Evolutionary conservation across 1,284 basidiomycete species (phyloP).

Genomic region (Cryptococcus hybrid): DNA sequence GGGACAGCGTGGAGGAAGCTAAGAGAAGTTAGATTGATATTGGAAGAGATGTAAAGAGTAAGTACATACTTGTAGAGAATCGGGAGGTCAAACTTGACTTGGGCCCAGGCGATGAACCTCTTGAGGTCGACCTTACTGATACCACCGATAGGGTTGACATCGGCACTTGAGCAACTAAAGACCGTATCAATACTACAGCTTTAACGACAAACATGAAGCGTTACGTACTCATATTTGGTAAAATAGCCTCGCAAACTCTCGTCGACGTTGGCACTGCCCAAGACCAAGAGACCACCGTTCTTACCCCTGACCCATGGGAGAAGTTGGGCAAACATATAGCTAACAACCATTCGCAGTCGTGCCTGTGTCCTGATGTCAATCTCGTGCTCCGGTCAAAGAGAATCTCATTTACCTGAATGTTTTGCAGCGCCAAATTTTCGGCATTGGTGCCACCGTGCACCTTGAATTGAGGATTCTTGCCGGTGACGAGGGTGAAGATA

Average conservation of each 20-base stretch:
- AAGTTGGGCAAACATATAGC: conserved; percentile 96
- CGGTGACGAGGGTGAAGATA: conserved; percentile 82
- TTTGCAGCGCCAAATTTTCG: conserved; percentile 96
- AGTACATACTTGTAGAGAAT: conserved; percentile 66
- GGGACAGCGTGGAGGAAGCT: conserved; percentile 91
- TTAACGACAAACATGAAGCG: not conserved
- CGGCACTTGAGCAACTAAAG: conserved; percentile 64
- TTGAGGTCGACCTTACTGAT: conserved; percentile 98
- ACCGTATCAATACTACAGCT: not conserved
- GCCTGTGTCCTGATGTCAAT: conserved; percentile 56
- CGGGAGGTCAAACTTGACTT: conserved; percentile 75
- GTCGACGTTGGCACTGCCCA: conserved; percentile 97
- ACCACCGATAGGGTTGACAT: conserved; percentile 97
- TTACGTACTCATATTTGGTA: conserved; percentile 90
- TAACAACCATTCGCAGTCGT: conserved; percentile 89
- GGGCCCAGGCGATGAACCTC: conserved; percentile 86
- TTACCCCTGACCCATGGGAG: conserved; percentile 88
- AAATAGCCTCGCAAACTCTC: conserved; percentile 96
- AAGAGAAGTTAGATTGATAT: not conserved
- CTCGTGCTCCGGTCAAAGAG: not conserved
- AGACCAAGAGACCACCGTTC: conserved; percentile 81
- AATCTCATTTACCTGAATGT: conserved; percentile 70
- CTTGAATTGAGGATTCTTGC: conserved; percentile 76
- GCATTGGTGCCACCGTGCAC: conserved; percentile 82
- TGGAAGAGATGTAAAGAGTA: not conserved